A percentile compares a stretch with the other conserved stretches of the same genome.
Conservation (phyloP, 208 protist genomes). For the Leishmania guyanensis region DNA sequence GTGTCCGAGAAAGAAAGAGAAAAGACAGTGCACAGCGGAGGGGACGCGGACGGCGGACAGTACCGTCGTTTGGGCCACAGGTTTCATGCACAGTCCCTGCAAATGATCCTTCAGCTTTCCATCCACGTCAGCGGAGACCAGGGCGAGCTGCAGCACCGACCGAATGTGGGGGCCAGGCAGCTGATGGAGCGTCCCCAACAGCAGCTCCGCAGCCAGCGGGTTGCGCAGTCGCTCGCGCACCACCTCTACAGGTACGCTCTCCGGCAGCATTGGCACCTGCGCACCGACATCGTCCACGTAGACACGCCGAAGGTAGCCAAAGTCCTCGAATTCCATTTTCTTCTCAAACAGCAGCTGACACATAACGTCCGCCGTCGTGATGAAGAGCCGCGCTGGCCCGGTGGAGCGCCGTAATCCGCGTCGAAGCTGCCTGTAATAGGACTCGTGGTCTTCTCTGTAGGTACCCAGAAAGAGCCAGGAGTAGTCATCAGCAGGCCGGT, state of each 20-base stretch:
- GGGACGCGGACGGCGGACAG: slow-evolving; percentile 71
- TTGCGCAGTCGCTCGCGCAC: slow-evolving; percentile 73
- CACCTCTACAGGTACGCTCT: slow-evolving; percentile 45
- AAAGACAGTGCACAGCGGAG: slow-evolving; percentile 81
- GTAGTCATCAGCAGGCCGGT: slow-evolving; percentile 64
- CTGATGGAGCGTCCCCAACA: slow-evolving; percentile 86
- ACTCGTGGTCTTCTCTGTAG: slow-evolving; percentile 56
- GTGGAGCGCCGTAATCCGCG: slow-evolving; percentile 32
- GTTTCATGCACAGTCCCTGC: slow-evolving; percentile 79
- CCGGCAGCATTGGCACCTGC: slow-evolving; percentile 65
- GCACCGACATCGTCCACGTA: slow-evolving; percentile 83
- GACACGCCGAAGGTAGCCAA: slow-evolving; percentile 83
- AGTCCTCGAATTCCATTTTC: slow-evolving; percentile 85
- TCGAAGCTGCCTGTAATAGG: slow-evolving; percentile 51
- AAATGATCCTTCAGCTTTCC: slow-evolving; percentile 69
- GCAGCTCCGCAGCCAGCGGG: slow-evolving; percentile 68
- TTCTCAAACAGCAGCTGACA: slow-evolving; percentile 83
- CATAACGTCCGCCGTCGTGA: slow-evolving; percentile 84
- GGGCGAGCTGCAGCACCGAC: slow-evolving; percentile 80
- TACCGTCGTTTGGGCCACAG: slow-evolving; percentile 66
- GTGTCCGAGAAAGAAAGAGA: slow-evolving; percentile 58
- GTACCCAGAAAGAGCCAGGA: slow-evolving; percentile 71
- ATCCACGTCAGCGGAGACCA: slow-evolving; percentile 80
- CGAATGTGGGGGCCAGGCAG: slow-evolving; percentile 81
- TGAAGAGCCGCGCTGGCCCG: slow-evolving; percentile 65